Base-by-base conservation (phyloP, 2,329 filamentous ascomycete species). In the Aspergillus fructus region DNA sequence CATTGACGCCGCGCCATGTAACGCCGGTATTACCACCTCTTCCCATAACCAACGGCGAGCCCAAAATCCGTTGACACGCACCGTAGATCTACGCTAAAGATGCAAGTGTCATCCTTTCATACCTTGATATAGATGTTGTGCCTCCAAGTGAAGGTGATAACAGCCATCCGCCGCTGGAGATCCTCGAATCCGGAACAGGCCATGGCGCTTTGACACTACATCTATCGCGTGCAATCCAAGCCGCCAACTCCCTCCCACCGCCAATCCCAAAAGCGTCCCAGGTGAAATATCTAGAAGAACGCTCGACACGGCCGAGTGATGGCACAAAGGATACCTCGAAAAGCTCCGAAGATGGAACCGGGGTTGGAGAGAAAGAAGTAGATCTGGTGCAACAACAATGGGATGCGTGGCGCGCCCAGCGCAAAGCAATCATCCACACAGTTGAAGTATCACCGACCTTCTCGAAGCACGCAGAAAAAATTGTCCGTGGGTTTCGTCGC, bases 131-230 rank as follows among this genome's bases (percentile, higher is more conserved):
- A 45, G 87, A 93, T 69, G 83, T 85, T 30, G 69, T 77, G 3
- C 70, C 74, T 5, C 71, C 75, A 12, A 64, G 73, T 13, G 62
- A 66, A 5, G 67, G 69, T 6, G 61, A 61, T 50, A 39, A 65
- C 19, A 50, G 64, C 15, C 61, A 64, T 39, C 72, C 78, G 8
- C 83, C 81, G 0, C 72, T 93, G 12, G 89, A 93, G 68, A 89
- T 94, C 45, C 86, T 94, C 52, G 91, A 94, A 74, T 90, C 90
- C 47, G 90, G 91, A 15, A 94, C 90, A 3, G 91, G 90, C n/a
- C 89, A 93, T 79, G 91, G 90, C 57, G 87, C 88, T 34, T 74
- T 94, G 57, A 93, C 90, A 0, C 74, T 94, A 4, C 85, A 93
- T 67, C 79, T 94, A 21, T 86, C 89, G 30, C 83, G 89, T 52